Evolutionary conservation across 2,329 filamentous ascomycete genomes (phyloP).

Genomic region (Chalaropsis thielavioides): DNA sequence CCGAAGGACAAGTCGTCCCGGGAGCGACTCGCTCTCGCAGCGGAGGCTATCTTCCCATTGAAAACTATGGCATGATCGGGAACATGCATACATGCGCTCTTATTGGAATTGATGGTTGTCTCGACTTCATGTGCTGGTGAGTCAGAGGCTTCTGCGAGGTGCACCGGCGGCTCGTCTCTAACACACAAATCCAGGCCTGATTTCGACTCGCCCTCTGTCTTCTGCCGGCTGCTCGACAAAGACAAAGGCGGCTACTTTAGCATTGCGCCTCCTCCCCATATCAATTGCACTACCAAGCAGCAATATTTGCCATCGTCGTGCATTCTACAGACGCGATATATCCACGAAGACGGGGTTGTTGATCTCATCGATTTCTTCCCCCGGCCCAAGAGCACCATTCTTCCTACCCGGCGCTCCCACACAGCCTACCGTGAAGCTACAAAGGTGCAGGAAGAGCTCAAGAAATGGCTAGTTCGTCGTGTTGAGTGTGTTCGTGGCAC

Average conservation of each 20-base stretch:
- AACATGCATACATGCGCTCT: constrained; percentile 68
- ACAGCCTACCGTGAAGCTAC: constrained; percentile 40
- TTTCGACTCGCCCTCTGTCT: constrained; percentile 63
- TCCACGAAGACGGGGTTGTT: constrained; percentile 59
- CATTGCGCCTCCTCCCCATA: constrained; percentile 40
- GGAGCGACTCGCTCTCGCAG: constrained; percentile 5
- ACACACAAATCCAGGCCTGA: constrained; percentile 42
- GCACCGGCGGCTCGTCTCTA: neutral
- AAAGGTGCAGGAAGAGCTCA: constrained; percentile 45
- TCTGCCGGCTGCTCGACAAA: constrained; percentile 60
- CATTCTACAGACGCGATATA: constrained; percentile 63
- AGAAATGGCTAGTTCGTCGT: constrained; percentile 55
- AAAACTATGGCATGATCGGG: constrained; percentile 67
- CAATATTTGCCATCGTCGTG: constrained; percentile 63
- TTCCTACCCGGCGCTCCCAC: constrained; percentile 35
- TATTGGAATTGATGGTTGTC: constrained; percentile 57
- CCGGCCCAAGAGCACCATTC: constrained; percentile 44
- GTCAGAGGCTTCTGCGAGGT: constrained; percentile 19
- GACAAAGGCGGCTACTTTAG: constrained; percentile 60
- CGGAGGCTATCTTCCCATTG: constrained; percentile 46
- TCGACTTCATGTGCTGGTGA: constrained; percentile 68
- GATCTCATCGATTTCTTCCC: constrained; percentile 66
- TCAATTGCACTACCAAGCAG: constrained; percentile 55
- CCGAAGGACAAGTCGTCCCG: constrained; percentile 1
- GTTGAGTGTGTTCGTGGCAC: constrained; percentile 58